These are phyloP conservation scores for Aspergillus aculeatus DNA, from an alignment of 2,329 filamentous ascomycete genomes.

Conservation along the genomic window DNA sequence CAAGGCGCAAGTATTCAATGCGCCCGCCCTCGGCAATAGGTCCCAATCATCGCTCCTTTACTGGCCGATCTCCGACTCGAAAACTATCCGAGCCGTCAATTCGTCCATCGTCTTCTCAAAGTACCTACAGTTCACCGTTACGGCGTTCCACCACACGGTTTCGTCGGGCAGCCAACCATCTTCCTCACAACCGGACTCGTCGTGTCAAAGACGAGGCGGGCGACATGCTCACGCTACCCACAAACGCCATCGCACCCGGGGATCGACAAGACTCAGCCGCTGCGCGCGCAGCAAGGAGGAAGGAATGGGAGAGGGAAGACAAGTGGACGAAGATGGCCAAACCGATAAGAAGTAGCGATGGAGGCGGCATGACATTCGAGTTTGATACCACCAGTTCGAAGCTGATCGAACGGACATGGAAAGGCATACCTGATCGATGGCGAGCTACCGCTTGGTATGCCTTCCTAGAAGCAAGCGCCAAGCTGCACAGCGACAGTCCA, in stretches of 20 bases:
- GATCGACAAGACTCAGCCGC: constrained; percentile 49
- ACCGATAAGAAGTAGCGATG: constrained; percentile 45
- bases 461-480: constrained; percentile 77
- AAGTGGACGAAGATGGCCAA: constrained; percentile 69
- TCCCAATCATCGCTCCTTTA: constrained; percentile 45
- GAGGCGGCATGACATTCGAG: constrained; percentile 66
- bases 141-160: constrained; percentile 46
- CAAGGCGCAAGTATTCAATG: constrained; percentile 53
- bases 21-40: constrained; percentile 51
- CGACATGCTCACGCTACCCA: constrained; percentile 64
- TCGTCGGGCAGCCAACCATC: constrained; percentile 53
- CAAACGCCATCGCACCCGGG: constrained; percentile 48
- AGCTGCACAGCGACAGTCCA: constrained; percentile 59
- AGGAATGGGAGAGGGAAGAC: constrained; percentile 62
- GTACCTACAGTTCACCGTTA: constrained; percentile 43
- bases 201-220: constrained; percentile 59
- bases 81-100: constrained; percentile 45
- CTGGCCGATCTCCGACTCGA: constrained; percentile 39
- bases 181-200: constrained; percentile 55
- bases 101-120: constrained; percentile 48
- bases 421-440: constrained; percentile 96
- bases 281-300: constrained; percentile 53
- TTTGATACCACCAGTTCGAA: constrained; percentile 84
- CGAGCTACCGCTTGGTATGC: constrained; percentile 91
- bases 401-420: constrained; percentile 90